Evolutionary conservation across 495 filamentous ascomycete species (phyloP).

Genomic region (Rusavskia elegans): DNA sequence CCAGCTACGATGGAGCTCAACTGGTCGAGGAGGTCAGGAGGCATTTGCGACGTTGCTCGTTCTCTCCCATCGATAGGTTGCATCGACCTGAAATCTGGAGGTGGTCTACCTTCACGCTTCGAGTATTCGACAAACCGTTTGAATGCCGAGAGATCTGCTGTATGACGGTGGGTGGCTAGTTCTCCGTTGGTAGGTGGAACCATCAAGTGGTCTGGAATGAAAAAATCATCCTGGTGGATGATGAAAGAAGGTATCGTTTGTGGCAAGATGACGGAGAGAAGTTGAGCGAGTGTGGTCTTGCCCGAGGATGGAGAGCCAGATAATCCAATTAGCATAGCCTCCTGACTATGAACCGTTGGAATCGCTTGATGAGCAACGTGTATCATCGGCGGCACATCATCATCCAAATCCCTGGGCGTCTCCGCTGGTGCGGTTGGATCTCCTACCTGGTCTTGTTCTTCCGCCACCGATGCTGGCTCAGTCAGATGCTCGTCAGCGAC

Average conservation of each 20-base stretch:
- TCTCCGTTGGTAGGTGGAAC: neutral
- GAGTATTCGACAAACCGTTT: neutral
- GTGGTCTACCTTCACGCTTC: neutral
- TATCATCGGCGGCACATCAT: neutral
- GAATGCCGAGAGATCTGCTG: constrained; percentile 3
- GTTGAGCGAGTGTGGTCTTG: constrained; percentile 8
- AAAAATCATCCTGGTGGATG: constrained; percentile 9
- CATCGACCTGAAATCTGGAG: neutral
- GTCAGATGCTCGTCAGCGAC: neutral
- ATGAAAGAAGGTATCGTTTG: neutral
- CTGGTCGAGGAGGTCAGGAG: neutral
- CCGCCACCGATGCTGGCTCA: neutral
- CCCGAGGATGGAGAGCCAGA: constrained; percentile 6
- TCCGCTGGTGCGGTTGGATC: neutral
- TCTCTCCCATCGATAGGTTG: neutral
- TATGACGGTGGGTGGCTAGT: neutral
- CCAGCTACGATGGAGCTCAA: neutral
- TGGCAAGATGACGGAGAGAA: constrained; percentile 2
- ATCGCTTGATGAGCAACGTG: neutral
- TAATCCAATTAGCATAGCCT: constrained; percentile 1
- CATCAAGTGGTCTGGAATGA: constrained; percentile 2
- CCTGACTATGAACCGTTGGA: neutral
- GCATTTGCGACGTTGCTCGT: neutral
- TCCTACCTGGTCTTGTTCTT: neutral
- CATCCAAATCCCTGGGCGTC: neutral